Evolutionary conservation across 305 asterid species (phyloP), one percentile per base, ranked within the genome.

Genomic region (Nicotiana rustica): DNA sequence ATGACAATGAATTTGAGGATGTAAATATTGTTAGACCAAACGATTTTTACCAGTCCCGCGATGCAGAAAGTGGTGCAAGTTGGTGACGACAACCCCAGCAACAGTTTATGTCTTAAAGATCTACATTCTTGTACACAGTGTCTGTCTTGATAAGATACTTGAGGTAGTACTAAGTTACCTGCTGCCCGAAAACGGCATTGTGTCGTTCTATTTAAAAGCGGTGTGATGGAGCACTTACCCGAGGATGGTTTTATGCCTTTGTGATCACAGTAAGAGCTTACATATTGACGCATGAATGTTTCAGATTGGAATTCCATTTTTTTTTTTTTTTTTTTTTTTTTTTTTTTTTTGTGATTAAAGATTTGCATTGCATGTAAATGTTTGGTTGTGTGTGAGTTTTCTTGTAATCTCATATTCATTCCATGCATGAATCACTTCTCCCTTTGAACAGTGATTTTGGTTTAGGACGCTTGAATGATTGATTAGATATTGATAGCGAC

Each of bases 1-100:
- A 86, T 85, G 95, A 90, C 82, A 88, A 87, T 25, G 94, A 91
- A 79, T 94, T 91, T 82, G 97, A 94, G 88, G 98, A 89, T 8
- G 90, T 92, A 38, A 90, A 90, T 87, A 88, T 94, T 4, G 86
- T 75, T 84, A 85, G 86, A 87, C 87, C 96, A 17, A 79, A 82
- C 49, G 97, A 94, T 83, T 87, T 80, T 75, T 70, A 84, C 86
- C 92, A 89, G 35, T 83, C 92, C 60, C 91, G 90, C 10, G 97
- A 92, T 85, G 62, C 86, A 0, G 96, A 92, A 77, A 90, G 91
- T 49, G 86, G 88, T 64, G 67, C 90, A 75, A 83, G 85, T 71
- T 83, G 91, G 93, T 86, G 87, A 88, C 33, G 19, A 41, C 56
- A 9, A 49, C 57, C 57, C 57, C 15, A 17, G 84, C 82, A 79